A percentile compares a stretch with the other conserved stretches of the same genome.
Conservation (phyloP, 208 protist genomes). For the Balamuthia mandrillaris region DNA sequence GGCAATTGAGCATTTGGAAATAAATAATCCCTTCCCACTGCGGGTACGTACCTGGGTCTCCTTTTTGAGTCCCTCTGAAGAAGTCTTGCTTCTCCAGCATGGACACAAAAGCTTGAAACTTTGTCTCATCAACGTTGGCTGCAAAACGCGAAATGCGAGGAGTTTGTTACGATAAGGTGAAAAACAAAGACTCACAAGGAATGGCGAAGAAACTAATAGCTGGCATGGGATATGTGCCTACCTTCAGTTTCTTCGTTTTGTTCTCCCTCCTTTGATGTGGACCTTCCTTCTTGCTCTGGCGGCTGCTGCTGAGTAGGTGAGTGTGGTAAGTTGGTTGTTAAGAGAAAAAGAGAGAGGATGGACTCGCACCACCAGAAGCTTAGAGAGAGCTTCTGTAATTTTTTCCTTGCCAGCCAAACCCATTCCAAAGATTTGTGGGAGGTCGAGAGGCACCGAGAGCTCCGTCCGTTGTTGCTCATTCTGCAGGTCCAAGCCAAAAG, state of each 20-base stretch:
- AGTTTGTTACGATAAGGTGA: neutral
- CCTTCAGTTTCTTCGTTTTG: neutral
- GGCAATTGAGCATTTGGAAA: neutral
- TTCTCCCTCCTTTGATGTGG: neutral
- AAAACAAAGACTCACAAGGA: neutral
- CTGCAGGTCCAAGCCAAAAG: neutral
- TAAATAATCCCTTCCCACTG: neutral
- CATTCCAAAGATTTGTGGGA: neutral
- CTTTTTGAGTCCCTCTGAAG: neutral
- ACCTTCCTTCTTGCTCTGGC: neutral
- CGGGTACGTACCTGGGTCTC: neutral
- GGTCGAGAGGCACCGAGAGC: neutral
- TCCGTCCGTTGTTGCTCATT: neutral
- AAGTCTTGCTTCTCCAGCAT: conserved; percentile 2
- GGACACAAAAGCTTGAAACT: conserved; percentile 11
- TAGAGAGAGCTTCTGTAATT: too few relatives aligned
- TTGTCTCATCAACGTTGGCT: neutral
- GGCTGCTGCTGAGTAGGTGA: neutral
- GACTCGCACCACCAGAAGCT: too few relatives aligned
- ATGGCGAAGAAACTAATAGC: neutral
- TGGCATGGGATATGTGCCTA: neutral
- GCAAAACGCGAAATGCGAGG: neutral
- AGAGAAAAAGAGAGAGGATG: too few relatives aligned
- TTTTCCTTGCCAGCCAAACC: too few relatives aligned
- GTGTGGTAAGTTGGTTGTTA: too few relatives aligned